Base-by-base conservation (phyloP, 2,329 filamentous ascomycete species). In the Cordyceps tenuipes region DNA sequence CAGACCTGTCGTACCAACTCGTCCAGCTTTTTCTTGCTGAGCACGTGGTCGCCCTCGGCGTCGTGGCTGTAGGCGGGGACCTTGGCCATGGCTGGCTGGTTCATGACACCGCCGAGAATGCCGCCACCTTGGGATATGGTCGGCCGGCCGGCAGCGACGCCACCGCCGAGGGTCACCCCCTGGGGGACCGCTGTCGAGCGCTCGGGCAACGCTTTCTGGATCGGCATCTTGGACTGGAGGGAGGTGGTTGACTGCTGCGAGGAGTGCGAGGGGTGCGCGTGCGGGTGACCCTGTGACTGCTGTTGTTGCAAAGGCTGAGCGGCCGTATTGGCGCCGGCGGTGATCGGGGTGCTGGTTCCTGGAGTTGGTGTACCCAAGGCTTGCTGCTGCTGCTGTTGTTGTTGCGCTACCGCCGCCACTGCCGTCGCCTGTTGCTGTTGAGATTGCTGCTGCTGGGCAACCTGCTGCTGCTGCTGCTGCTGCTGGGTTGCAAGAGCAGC, bases 11-110 rank as follows among this genome's bases (percentile, higher is more conserved):
- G 85, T 9, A 97, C 92, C 43, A 99, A 81, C 71, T 97, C 93
- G 69, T 99, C 92, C 46, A 99, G 81, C 76, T 96, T 97, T 77
- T 96, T 95, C 83, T 97, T 97, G 76, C 89, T 95, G n/a, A 99
- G 79, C 1, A 99, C 89, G 48, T 92, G 87, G 68, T 97, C 91
- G 29, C 91, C 91, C 70, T 96, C 92, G 34, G 90, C 90, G 71
- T 97, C 93, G 61, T 97, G 86, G 60, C 90, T 89, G 72, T 90
- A 96, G 0, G 86, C 85, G 0, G 91, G 90, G 49, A 90, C 84
- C 69, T 91, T 92, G 59, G 86, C 79, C 62, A 97, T 82, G 2
- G 90, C 90, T 0, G 94, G 92, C 68, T 96, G 91, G 56, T 87
- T 87, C 82, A 97, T 89, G 54, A 94, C 87, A 57, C 91, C 91